Evolutionary conservation across 75 land plant genomes (phyloP), one percentile per base, ranked within the genome.

Genomic region (Isoetes taiwanensis): DNA sequence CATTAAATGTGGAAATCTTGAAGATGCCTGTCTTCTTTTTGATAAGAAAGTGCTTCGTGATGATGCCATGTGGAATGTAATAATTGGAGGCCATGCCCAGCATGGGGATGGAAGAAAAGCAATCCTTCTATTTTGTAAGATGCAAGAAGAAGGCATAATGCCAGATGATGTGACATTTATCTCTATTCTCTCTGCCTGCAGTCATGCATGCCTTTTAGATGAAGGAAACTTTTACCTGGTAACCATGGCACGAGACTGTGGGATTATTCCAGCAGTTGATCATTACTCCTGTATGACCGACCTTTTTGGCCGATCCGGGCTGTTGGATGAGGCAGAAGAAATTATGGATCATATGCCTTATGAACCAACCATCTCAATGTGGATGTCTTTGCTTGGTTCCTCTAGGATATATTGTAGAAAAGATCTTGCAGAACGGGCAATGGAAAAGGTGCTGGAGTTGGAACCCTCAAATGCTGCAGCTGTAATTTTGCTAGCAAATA

Each of bases 261-360:
- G 64, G 0, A 71, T 75, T 29, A 27, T 52, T 23, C 78, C 82
- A 19, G 72, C 41, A 54, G 72, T 79, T 21, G 82, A 79, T 37
- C 82, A 75, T 41, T 65, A 67, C 32, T 77, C 76, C 5, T 78
- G 81, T 58, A 71, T 79, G 78, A 72, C 75, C 41, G 81, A 79
- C 65, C 41, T 79, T 20, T 57, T 79, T 34, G 71, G 81, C 1
- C 43, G 81, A 53, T 71, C 81, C 0, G 77, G 78, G 2, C 12
- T 28, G 61, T 59, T 75, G 2, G 56, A 57, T 26, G 46, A 75
- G 9, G 81, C 81, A 32, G 43, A 68, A 41, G 43, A 71, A 17
- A 71, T 41, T 54, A 75, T 79, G 6, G 29, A 33, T 23, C 39
- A 68, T 28, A 75, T 79, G 81, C 78, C 75, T 2, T 11, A 71